Conservation (phyloP, 805 yeast species). For the Candida boidinii region DNA sequence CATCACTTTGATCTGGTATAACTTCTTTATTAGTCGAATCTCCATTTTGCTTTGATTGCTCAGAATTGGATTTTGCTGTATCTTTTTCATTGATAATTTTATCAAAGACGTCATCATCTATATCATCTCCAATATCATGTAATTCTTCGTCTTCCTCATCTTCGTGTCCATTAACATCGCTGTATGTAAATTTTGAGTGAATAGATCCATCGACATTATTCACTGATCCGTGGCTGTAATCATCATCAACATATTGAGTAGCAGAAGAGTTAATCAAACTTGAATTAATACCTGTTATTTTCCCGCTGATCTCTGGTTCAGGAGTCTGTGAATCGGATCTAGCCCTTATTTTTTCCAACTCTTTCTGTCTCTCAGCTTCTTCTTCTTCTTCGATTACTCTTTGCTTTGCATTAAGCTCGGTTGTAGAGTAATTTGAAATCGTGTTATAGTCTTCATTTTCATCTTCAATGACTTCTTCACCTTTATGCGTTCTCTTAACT, state of each 20-base stretch:
- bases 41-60: not conserved
- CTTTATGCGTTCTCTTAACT: slow-evolving; percentile 77
- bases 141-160: slow-evolving; percentile 6
- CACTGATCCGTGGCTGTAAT: slow-evolving; percentile 3
- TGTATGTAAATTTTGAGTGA: slow-evolving; percentile 1
- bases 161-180: slow-evolving; percentile 6
- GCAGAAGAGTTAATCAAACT: slow-evolving; percentile 5
- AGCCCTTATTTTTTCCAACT: not conserved
- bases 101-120: slow-evolving; percentile 6
- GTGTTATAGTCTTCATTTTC: slow-evolving; percentile 24
- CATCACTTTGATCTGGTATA: no score
- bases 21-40: not conserved
- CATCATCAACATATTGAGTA: slow-evolving; percentile 4
- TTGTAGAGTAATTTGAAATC: no score
- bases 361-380: slow-evolving; percentile 7
- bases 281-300: slow-evolving; percentile 8
- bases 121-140: slow-evolving; percentile 8
- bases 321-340: slow-evolving; percentile 5
- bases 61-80: not conserved
- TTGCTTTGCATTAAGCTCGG: slow-evolving; percentile 13
- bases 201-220: slow-evolving; percentile 3
- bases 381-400: slow-evolving; percentile 20
- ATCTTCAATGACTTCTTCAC: slow-evolving; percentile 73
- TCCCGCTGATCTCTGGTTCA: slow-evolving; percentile 4
- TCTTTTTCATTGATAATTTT: slow-evolving; percentile 3